Base-by-base conservation (phyloP, 495 filamentous ascomycete species). In the Coniosporium apollinis region DNA sequence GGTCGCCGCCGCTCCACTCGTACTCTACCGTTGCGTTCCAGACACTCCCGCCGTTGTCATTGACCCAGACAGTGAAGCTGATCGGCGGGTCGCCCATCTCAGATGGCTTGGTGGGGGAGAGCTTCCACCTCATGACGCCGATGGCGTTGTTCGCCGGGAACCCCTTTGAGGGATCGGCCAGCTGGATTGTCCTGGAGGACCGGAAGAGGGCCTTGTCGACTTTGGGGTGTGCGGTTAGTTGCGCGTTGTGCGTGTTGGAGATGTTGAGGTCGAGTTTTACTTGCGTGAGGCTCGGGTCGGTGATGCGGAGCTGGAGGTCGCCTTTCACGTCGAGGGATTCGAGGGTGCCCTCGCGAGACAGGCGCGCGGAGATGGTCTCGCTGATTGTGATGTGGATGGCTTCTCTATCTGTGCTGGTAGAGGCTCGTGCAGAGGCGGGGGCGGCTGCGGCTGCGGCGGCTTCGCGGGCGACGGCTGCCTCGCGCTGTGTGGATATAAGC, bases 31-130 rank as follows among this genome's bases (percentile, higher is more conserved):
- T 96, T 45, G 94, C 66, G 22, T 75, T 83, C 49, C 74, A 86
- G 33, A 76, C 80, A 31, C 70, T 69, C 24, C 77, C 76, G 9
- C 75, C 69, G 31, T 79, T 76, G 62, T 81, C 81, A 52, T 91
- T 91, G 22, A 89, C 78, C 87, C 87, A 96, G 14, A 94, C 87
- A 7, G 81, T 93, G 51, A 96, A 94, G 18, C 76, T 83, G 45
- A 96, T 84, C 19, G 87, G 87, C 7, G 71, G 64, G 22, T 86
- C 65, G 7, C 73, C 73, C 41, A 71, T 69, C 22, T 77, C 70
- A 41, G 86, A 82, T 39, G 79, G 69, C 20, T 67, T 65, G 45
- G 79, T 66, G 45, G 79, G 76, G 39, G 74, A 74, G 3, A 76
- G 67, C 14, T 82, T 76, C 87, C 87, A 96, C 44, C 84, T 72